phyloP scores from a whole-genome alignment of 1,284 basidiomycete genomes.

The Heterobasidion annosum region DNA sequence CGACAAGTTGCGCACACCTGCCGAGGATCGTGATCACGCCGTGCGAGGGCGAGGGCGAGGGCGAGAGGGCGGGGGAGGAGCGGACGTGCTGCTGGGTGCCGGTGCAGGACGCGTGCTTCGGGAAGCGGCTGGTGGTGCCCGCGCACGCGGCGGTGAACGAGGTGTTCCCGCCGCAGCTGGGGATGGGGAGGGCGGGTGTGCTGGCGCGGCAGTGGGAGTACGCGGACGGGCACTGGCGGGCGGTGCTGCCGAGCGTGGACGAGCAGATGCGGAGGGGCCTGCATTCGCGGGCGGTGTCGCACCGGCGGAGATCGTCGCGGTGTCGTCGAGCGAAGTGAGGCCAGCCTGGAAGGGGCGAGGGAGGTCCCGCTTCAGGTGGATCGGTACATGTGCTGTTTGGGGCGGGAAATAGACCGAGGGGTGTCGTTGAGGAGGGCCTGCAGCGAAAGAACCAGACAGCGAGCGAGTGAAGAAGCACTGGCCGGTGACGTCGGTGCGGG shows the following conservation, averaged over 20 bases:
- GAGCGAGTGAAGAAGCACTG: too few species aligned
- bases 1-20: conserved; percentile 6
- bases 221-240: conserved; percentile 44
- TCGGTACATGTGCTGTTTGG: too few species aligned
- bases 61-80: conserved; percentile 16
- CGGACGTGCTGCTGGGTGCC: conserved; percentile 38
- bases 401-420: too few species aligned
- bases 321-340: conserved; percentile 1
- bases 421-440: neutral
- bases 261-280: conserved; percentile 37
- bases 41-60: conserved; percentile 27
- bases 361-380: neutral
- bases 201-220: conserved; percentile 36
- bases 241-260: conserved; percentile 32
- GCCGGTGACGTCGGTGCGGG: too few species aligned
- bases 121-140: conserved; percentile 41
- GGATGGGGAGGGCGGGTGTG: conserved; percentile 16
- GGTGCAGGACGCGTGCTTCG: conserved; percentile 45
- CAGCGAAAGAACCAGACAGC: too few species aligned
- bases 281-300: conserved; percentile 24
- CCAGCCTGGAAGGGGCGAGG: neutral
- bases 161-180: conserved; percentile 31
- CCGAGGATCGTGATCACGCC: conserved; percentile 45
- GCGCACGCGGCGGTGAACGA: conserved; percentile 38
- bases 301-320: conserved; percentile 12